A percentile compares a stretch with the other conserved stretches of the same genome.
phyloP scores from a whole-genome alignment of 2,329 filamentous ascomycete genomes.

The Calonectria pteridis region DNA sequence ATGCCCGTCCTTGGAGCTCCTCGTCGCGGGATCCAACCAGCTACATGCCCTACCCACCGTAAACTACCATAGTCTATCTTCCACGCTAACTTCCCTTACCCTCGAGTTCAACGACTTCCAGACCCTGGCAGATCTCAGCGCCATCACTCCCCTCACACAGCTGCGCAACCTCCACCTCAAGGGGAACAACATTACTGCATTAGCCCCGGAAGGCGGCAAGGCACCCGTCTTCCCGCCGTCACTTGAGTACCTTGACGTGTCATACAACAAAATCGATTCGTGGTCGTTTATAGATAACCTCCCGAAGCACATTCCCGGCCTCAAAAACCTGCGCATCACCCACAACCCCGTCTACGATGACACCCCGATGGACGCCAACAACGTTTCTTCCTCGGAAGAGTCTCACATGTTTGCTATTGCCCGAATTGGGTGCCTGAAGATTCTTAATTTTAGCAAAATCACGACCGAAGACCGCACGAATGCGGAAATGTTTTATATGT shows the following conservation, averaged over 20 bases:
- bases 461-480: conserved; percentile 82
- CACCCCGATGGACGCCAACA: conserved; percentile 52
- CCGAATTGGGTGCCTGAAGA: conserved; percentile 75
- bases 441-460: conserved; percentile 81
- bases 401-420: conserved; percentile 90
- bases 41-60: conserved; percentile 64
- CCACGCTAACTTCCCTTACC: conserved; percentile 71
- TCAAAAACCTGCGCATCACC: conserved; percentile 81
- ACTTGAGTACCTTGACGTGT: conserved; percentile 78
- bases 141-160: conserved; percentile 63
- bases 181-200: conserved; percentile 74
- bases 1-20: conserved; percentile 65
- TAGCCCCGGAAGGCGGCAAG: conserved; percentile 44
- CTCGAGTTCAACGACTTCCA: conserved; percentile 80
- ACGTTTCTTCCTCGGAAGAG: conserved; percentile 74
- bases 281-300: conserved; percentile 84
- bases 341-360: conserved; percentile 86
- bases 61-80: conserved; percentile 55
- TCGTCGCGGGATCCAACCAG: conserved; percentile 70
- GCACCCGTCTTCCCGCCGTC: conserved; percentile 64
- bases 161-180: conserved; percentile 79
- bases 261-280: conserved; percentile 75
- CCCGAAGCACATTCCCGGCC: conserved; percentile 75
- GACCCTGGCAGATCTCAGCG: conserved; percentile 67
- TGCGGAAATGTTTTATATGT: conserved; percentile 94